Percentiles rank a stretch among this genome's conserved stretches.
These are phyloP conservation scores for Scedosporium minutisporum DNA, from an alignment of 2,329 filamentous ascomycete genomes.

Conservation along the genomic window DNA sequence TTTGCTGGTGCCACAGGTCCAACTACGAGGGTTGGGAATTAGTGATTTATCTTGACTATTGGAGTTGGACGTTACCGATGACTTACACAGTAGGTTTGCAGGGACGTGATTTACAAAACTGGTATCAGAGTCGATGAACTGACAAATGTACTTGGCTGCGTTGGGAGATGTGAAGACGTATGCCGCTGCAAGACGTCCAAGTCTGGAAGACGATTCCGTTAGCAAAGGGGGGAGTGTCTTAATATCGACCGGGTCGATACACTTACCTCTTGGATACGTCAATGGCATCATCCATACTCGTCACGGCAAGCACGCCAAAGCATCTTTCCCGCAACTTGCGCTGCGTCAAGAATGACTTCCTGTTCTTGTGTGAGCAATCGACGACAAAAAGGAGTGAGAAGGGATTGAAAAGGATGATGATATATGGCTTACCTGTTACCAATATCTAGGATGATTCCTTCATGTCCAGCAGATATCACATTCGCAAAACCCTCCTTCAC, in stretches of 20 bases:
- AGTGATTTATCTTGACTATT: neutral
- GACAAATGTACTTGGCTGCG: constrained; percentile 48
- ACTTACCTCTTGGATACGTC: constrained; percentile 29
- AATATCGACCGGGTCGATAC: neutral
- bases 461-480: constrained; percentile 14
- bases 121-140: constrained; percentile 40
- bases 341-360: constrained; percentile 19
- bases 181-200: constrained; percentile 27
- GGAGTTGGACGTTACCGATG: constrained; percentile 21
- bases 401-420: too few relatives aligned
- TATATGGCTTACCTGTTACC: constrained; percentile 1
- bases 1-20: constrained; percentile 12
- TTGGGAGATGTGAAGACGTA: constrained; percentile 42
- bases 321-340: constrained; percentile 30
- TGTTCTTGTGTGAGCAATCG: neutral
- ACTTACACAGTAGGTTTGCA: constrained; percentile 32
- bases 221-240: neutral
- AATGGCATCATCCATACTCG: constrained; percentile 45
- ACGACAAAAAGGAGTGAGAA: too few relatives aligned
- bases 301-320: constrained; percentile 35
- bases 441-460: constrained; percentile 16
- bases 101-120: constrained; percentile 51
- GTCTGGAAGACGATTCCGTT: constrained; percentile 10
- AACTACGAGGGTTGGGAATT: constrained; percentile 10
- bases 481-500: constrained; percentile 4